Evolutionary conservation across 352 stramenopile genomes (phyloP).

Genomic region (Globisporangium apiculatum): DNA sequence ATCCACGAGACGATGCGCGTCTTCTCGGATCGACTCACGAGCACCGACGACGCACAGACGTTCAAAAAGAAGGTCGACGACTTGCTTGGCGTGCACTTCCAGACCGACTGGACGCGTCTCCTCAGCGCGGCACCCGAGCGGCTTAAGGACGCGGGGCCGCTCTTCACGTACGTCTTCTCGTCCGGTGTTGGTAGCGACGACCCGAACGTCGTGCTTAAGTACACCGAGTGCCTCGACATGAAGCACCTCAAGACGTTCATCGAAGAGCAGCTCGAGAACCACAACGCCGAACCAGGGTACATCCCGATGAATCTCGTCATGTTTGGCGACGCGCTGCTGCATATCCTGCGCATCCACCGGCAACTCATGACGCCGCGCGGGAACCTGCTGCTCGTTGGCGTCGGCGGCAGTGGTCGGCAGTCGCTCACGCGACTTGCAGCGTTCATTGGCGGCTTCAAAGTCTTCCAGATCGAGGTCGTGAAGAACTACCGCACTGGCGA

Average conservation of each 20-base stretch:
- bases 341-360: slow-evolving; percentile 89
- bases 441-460: slow-evolving; percentile 85
- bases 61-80: slow-evolving; percentile 88
- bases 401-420: slow-evolving; percentile 88
- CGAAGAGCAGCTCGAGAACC: slow-evolving; percentile 88
- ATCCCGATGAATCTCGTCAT: slow-evolving; percentile 89
- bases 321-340: slow-evolving; percentile 87
- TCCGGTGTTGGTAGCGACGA: slow-evolving; percentile 22
- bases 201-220: slow-evolving; percentile 16
- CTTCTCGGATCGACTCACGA: slow-evolving; percentile 90
- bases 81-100: slow-evolving; percentile 63
- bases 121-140: slow-evolving; percentile 49
- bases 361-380: slow-evolving; percentile 83
- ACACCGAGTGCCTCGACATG: slow-evolving; percentile 82
- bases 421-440: slow-evolving; percentile 83
- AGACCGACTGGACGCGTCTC: slow-evolving; percentile 70
- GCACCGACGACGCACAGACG: slow-evolving; percentile 74
- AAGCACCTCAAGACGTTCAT: slow-evolving; percentile 84
- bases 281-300: slow-evolving; percentile 86
- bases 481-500: slow-evolving; percentile 90
- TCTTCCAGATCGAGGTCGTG: slow-evolving; percentile 93
- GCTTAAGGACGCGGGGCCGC: slow-evolving; percentile 68
- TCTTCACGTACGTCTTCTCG: slow-evolving; percentile 81
- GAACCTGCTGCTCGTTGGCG: slow-evolving; percentile 90
- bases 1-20: slow-evolving; percentile 87